Evolutionary conservation across 805 yeast genomes (phyloP).

Genomic region (Ogataea methylovora): DNA sequence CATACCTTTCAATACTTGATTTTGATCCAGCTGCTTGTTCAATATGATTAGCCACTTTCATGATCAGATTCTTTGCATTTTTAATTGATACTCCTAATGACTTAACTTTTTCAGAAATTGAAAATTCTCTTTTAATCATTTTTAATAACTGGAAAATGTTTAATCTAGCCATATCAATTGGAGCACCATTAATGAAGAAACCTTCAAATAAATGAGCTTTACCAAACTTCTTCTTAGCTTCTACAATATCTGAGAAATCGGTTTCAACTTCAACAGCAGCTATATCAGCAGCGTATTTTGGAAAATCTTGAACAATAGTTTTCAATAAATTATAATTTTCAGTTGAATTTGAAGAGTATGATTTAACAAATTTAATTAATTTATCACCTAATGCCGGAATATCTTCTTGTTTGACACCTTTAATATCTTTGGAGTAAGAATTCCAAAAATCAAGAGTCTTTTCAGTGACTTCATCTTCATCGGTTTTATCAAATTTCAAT

Average conservation of each 20-base stretch:
- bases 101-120: constrained; percentile 11
- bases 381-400: constrained; percentile 32
- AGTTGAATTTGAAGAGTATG: constrained; percentile 9
- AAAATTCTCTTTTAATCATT: constrained; percentile 29
- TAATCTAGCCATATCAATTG: constrained; percentile 37
- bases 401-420: constrained; percentile 23
- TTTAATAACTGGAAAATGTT: constrained; percentile 36
- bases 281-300: constrained; percentile 39
- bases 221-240: constrained; percentile 11
- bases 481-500: constrained; percentile 13
- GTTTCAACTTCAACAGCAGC: constrained; percentile 13
- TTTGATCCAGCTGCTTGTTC: constrained; percentile 3
- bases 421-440: constrained; percentile 21
- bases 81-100: constrained; percentile 26
- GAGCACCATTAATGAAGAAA: constrained; percentile 64
- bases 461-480: not conserved
- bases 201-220: constrained; percentile 31
- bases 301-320: constrained; percentile 42
- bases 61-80: constrained; percentile 29
- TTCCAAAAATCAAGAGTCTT: constrained; percentile 9
- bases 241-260: constrained; percentile 1
- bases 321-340: constrained; percentile 29
- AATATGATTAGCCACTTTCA: constrained; percentile 27
- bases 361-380: constrained; percentile 31
- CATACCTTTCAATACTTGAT: constrained; percentile 13